These are phyloP conservation scores for Smithsoniella earleae DNA, from an alignment of 163 green algal species.

Conservation along the genomic window DNA sequence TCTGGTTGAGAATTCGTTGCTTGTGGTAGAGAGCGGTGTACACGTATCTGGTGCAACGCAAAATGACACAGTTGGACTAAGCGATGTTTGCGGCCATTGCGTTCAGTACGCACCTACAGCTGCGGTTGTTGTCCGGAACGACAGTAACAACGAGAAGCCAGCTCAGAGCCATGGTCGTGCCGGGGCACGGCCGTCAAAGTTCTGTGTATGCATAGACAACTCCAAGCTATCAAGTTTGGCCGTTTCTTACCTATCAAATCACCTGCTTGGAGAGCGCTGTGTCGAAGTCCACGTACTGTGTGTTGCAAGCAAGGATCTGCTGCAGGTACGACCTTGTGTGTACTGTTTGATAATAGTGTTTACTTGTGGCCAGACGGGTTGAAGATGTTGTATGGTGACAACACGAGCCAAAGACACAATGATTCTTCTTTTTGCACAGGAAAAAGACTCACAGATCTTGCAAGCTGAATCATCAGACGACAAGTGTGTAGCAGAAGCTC, in stretches of 20 bases:
- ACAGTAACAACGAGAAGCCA: background rate
- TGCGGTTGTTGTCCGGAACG: background rate
- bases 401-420: background rate
- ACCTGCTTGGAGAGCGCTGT: background rate
- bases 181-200: background rate
- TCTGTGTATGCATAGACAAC: slow-evolving; percentile 17
- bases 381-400: background rate
- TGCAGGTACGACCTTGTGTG: background rate
- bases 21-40: background rate
- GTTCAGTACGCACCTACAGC: background rate
- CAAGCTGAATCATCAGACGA: background rate
- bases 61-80: background rate
- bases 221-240: background rate
- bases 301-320: background rate
- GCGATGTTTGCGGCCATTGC: background rate
- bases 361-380: background rate
- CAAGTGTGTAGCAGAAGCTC: background rate
- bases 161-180: background rate
- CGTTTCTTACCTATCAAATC: background rate
- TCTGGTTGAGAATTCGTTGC: background rate
- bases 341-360: background rate
- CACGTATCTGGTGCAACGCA: background rate
- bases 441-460: background rate
- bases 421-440: background rate
- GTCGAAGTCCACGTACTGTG: background rate